Evolutionary conservation across 2,329 filamentous ascomycete species (phyloP).

Genomic region (Aspergillus thermomutatus): DNA sequence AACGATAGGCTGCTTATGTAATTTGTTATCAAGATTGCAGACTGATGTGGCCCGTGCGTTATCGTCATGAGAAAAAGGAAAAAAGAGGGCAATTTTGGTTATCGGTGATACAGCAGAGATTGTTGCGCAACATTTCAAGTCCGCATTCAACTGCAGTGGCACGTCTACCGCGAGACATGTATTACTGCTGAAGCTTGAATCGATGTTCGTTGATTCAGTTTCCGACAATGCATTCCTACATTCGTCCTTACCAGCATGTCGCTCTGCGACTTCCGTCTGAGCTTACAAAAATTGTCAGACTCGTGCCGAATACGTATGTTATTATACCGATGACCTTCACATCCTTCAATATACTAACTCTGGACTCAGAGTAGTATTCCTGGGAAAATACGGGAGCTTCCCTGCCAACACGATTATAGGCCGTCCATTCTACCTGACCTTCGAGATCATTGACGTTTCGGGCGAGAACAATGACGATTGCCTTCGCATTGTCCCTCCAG

Average conservation of each 20-base stretch:
- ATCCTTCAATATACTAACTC: conserved; percentile 13
- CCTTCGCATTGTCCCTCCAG: conserved; percentile 73
- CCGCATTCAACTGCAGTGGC: not conserved
- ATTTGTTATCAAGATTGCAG: conserved; percentile 5
- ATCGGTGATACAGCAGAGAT: not conserved
- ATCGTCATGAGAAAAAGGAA: conserved; percentile 17
- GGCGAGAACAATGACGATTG: conserved; percentile 61
- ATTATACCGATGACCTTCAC: no score
- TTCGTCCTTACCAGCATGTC: conserved; percentile 36
- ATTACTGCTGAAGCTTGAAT: not conserved
- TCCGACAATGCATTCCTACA: conserved; percentile 36
- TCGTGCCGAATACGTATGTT: conserved; percentile 64
- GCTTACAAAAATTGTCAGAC: conserved; percentile 54
- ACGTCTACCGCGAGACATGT: not conserved
- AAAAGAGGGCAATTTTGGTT: not conserved
- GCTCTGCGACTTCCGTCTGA: conserved; percentile 51
- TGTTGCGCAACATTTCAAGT: not conserved
- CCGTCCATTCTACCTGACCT: conserved; percentile 89
- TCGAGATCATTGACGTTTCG: conserved; percentile 74
- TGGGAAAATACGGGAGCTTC: conserved; percentile 92
- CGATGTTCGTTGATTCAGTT: not conserved
- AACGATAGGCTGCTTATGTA: conserved; percentile 5
- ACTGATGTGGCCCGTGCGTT: conserved; percentile 17
- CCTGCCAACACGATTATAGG: conserved; percentile 84
- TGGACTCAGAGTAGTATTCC: conserved; percentile 66